These are phyloP conservation scores for Lycium barbarum DNA, from an alignment of 257 asterid species.

Conservation along the genomic window DNA sequence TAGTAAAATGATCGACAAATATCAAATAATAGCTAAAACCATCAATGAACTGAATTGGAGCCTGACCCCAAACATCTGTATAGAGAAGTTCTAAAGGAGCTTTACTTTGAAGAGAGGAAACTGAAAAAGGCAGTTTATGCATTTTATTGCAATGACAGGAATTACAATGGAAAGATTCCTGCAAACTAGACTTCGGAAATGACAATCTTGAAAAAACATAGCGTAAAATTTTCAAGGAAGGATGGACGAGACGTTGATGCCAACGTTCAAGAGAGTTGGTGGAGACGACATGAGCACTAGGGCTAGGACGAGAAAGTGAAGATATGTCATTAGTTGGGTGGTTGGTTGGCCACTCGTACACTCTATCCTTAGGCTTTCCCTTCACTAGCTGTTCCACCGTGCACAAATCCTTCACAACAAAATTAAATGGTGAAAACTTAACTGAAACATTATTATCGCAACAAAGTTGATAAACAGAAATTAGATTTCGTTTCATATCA, in stretches of 20 bases:
- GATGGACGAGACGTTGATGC: no score
- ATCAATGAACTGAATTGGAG: neutral
- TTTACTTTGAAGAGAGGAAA: no score
- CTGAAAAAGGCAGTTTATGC: neutral
- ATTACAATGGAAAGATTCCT: neutral
- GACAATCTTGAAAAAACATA: neutral
- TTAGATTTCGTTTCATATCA: neutral
- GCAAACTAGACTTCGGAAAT: neutral
- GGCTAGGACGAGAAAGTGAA: neutral
- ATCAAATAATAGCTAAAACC: neutral
- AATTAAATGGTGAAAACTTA: neutral
- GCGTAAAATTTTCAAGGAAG: no score
- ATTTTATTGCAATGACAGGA: slow-evolving; percentile 1
- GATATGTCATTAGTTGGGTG: neutral
- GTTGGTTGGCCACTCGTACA: neutral
- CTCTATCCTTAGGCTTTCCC: neutral
- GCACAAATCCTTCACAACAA: neutral
- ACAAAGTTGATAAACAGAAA: neutral
- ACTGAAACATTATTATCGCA: neutral
- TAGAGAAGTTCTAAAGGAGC: neutral
- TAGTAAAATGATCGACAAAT: no score
- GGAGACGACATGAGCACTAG: no score
- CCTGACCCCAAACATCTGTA: neutral
- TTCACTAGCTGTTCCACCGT: neutral
- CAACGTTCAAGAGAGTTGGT: no score